Percentiles rank a stretch among this genome's conserved stretches.
phyloP scores from a whole-genome alignment of 352 stramenopile species.

The Pythium diclinum region DNA sequence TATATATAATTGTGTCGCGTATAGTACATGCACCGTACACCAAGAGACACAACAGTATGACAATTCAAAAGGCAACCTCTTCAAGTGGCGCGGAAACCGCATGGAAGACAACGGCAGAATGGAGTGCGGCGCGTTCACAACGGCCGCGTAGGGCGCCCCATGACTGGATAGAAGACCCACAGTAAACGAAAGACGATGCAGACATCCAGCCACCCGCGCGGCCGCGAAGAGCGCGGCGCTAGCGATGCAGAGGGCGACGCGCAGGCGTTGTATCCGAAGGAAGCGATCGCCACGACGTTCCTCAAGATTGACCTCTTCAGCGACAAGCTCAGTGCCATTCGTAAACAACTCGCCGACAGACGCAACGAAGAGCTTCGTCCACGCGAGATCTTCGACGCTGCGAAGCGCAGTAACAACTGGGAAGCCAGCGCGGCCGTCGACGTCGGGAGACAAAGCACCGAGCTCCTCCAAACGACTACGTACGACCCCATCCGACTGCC shows the following conservation, averaged over 20 bases:
- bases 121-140: neutral
- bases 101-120: neutral
- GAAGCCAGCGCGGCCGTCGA: neutral
- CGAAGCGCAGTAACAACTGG: conserved; percentile 11
- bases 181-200: neutral
- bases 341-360: conserved; percentile 32
- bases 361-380: conserved; percentile 10
- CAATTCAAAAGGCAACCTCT: conserved; percentile 12
- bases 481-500: conserved; percentile 22
- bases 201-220: neutral
- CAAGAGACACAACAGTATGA: conserved; percentile 13
- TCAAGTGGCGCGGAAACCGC: conserved; percentile 3
- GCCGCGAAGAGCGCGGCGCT: conserved; percentile 1
- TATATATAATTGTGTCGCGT: neutral
- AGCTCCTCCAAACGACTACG: neutral
- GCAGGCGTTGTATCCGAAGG: conserved; percentile 18
- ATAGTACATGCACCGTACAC: conserved; percentile 2
- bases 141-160: neutral
- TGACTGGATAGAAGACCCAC: neutral
- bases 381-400: neutral
- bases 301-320: conserved; percentile 47
- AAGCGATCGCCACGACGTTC: conserved; percentile 28
- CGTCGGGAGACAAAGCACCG: neutral
- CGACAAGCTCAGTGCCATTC: conserved; percentile 43
- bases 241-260: neutral